A percentile compares a stretch with the other conserved stretches of the same genome.
These are phyloP conservation scores for Solanum chiquidenum DNA, from an alignment of 257 asterid species.

Conservation along the genomic window DNA sequence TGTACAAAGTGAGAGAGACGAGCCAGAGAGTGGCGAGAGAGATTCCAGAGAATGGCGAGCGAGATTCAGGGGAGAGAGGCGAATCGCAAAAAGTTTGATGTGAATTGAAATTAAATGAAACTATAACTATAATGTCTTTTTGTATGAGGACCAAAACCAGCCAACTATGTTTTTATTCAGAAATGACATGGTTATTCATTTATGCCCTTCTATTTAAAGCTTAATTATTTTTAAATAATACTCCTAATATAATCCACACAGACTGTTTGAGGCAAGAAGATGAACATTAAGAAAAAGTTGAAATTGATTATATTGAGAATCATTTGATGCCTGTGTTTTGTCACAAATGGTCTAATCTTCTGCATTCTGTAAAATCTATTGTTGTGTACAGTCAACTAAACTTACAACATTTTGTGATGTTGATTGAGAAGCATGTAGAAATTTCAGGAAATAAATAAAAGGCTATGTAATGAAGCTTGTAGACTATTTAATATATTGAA, in stretches of 20 bases:
- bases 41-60: too few species aligned
- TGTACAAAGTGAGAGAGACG: too few species aligned
- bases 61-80: too few species aligned
- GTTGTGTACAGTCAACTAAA: too few species aligned
- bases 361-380: neutral
- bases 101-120: too few species aligned
- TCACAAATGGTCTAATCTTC: neutral
- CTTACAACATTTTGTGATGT: neutral
- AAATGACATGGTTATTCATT: neutral
- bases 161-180: neutral
- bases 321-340: neutral
- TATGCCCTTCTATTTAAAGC: neutral
- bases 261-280: neutral
- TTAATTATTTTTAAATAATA: neutral
- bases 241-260: neutral
- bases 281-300: neutral
- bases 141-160: neutral
- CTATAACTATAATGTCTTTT: neutral
- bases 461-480: neutral
- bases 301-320: neutral
- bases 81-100: too few species aligned
- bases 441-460: neutral
- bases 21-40: too few species aligned
- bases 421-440: neutral
- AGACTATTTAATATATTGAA: neutral